Conservation (phyloP, 78 protist species). For the Diacronema lutheri region DNA sequence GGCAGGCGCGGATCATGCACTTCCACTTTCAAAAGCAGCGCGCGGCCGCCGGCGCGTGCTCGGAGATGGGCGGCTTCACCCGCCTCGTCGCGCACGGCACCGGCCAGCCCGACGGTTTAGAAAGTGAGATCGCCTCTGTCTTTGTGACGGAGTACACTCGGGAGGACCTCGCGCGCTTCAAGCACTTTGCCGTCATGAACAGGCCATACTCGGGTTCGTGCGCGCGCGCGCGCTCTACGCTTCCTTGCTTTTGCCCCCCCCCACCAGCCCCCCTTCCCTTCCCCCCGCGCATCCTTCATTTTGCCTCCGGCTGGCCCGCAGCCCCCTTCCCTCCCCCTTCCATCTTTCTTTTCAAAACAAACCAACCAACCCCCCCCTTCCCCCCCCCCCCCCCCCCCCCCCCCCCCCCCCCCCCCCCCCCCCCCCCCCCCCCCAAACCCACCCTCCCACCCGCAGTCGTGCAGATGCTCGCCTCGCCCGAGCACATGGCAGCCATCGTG, state of each 20-base stretch:
- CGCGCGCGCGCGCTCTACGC: no score
- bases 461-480: background rate
- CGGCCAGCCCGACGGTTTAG: background rate
- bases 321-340: no score
- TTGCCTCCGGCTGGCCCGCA: no score
- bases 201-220: background rate
- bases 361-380: no score
- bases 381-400: no score
- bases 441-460: no score
- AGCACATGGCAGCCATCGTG: background rate
- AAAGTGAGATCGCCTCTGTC: conserved; percentile 2
- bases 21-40: background rate
- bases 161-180: background rate
- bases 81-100: background rate
- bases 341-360: no score
- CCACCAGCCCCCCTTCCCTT: no score
- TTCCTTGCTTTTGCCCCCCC: no score
- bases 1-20: conserved; percentile 4
- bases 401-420: no score
- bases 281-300: no score
- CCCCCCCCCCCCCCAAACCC: no score
- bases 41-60: background rate
- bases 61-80: conserved; percentile 8
- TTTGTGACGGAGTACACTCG: background rate
- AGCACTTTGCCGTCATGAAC: background rate